Percentiles rank a stretch among this genome's conserved stretches.
phyloP scores from a whole-genome alignment of 768 basidiomycete species.

The Mycena vitilis region DNA sequence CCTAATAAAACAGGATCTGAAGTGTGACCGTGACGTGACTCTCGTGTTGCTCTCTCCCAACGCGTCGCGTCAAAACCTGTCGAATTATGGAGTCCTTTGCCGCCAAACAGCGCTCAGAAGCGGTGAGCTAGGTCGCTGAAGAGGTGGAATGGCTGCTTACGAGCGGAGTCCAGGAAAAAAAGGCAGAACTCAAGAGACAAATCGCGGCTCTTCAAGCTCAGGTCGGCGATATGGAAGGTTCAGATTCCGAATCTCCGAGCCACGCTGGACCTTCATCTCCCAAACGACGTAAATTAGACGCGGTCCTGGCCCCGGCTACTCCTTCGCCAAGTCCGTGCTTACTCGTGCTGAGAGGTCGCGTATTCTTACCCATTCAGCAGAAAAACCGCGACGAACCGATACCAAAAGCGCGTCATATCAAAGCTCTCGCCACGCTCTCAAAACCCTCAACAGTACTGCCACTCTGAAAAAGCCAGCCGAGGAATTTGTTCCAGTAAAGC shows the following conservation, averaged over 20 bases:
- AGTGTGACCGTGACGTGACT: too few relatives aligned
- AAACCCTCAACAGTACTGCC: conserved; percentile 22
- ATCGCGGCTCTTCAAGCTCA: conserved; percentile 60
- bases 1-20: too few relatives aligned
- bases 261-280: conserved; percentile 43
- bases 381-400: conserved; percentile 33
- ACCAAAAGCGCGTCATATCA: conserved; percentile 20
- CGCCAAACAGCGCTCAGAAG: conserved; percentile 43
- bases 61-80: conserved; percentile 3
- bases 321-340: too few relatives aligned
- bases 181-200: conserved; percentile 52
- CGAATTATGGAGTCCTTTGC: conserved; percentile 53
- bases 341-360: conserved; percentile 46
- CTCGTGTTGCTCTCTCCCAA: neutral
- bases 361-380: conserved; percentile 19
- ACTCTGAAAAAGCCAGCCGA: conserved; percentile 11
- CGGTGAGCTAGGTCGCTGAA: too few relatives aligned
- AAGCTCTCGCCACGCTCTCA: conserved; percentile 18
- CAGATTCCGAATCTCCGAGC: conserved; percentile 29
- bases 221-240: conserved; percentile 42
- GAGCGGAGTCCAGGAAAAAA: conserved; percentile 36
- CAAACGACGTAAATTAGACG: conserved; percentile 50
- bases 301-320: conserved; percentile 62
- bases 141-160: too few relatives aligned
- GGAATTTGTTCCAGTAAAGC: conserved; percentile 39